Evolutionary conservation across 1,284 basidiomycete species (phyloP).

Genomic region (Melampsora larici-populina): DNA sequence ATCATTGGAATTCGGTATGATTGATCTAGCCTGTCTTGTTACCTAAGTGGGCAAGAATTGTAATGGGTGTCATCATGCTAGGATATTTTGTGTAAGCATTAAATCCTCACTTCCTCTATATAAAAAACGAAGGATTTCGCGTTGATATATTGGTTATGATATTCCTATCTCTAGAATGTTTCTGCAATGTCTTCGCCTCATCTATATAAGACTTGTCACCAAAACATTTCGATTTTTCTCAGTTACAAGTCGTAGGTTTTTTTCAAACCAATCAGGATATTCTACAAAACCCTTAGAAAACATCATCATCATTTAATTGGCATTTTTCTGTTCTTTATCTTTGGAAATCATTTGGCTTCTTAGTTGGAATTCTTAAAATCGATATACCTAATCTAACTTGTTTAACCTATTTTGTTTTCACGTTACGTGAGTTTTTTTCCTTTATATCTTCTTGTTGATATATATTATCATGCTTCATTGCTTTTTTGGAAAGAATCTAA

Average conservation of each 20-base stretch:
- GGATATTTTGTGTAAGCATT: constrained; percentile 27
- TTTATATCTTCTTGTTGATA: neutral
- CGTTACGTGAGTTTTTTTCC: constrained; percentile 17
- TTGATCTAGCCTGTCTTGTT: constrained; percentile 14
- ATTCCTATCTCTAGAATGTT: constrained; percentile 7
- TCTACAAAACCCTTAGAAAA: neutral
- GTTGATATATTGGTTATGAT: neutral
- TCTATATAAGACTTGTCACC: constrained; percentile 34
- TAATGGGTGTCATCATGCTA: constrained; percentile 9
- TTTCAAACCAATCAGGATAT: neutral
- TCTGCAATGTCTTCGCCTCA: constrained; percentile 26
- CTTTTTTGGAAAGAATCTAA: neutral
- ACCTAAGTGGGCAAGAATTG: constrained; percentile 19
- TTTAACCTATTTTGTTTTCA: constrained; percentile 30
- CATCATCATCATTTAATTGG: too few relatives aligned
- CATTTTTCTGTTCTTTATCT: neutral
- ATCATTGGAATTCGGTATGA: too few relatives aligned
- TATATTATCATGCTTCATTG: neutral
- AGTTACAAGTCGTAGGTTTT: constrained; percentile 16
- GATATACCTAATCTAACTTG: constrained; percentile 29
- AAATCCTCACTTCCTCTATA: neutral
- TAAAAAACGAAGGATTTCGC: neutral
- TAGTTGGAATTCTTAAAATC: constrained; percentile 28
- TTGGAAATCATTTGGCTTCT: neutral
- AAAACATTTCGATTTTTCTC: constrained; percentile 22